These are phyloP conservation scores for Curvularia sp. DNA, from an alignment of 2,329 filamentous ascomycete species.

Conservation along the genomic window DNA sequence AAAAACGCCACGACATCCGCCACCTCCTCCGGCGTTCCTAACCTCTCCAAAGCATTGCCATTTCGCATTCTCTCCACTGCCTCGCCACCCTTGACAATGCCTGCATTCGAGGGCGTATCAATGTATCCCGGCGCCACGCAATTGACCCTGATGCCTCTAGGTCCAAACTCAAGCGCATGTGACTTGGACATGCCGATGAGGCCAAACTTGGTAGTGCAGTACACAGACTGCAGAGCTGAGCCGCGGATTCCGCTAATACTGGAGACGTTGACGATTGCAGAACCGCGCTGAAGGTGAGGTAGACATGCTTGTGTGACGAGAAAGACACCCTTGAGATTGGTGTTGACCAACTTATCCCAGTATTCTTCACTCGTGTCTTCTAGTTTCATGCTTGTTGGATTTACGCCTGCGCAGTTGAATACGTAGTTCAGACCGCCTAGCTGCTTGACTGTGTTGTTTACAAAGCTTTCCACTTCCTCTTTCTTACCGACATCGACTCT, in stretches of 20 bases:
- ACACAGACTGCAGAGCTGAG: conserved; percentile 40
- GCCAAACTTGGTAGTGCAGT: conserved; percentile 48
- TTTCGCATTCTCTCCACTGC: conserved; percentile 51
- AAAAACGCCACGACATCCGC: conserved; percentile 60
- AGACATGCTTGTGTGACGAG: conserved; percentile 55
- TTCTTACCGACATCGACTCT: conserved; percentile 58
- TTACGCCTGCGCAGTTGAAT: conserved; percentile 59
- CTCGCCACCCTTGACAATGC: conserved; percentile 58
- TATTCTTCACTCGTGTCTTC: conserved; percentile 56
- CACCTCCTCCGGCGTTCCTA: conserved; percentile 58
- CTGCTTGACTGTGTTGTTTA: conserved; percentile 49
- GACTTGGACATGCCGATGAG: conserved; percentile 47
- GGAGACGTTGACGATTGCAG: conserved; percentile 42
- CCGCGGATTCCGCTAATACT: conserved; percentile 37
- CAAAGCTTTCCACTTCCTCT: conserved; percentile 52
- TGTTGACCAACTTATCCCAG: conserved; percentile 56
- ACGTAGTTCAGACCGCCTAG: conserved; percentile 52
- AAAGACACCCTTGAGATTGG: conserved; percentile 57
- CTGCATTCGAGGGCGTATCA: conserved; percentile 59
- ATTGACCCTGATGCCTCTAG: conserved; percentile 42
- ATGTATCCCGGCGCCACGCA: conserved; percentile 53
- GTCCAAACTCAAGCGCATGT: conserved; percentile 44
- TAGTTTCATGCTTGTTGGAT: conserved; percentile 55
- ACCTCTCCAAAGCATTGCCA: conserved; percentile 53
- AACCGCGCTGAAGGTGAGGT: conserved; percentile 43